A percentile compares a stretch with the other conserved stretches of the same genome.
These are phyloP conservation scores for Picea glauca DNA, from an alignment of 75 land plant species.

Conservation along the genomic window DNA sequence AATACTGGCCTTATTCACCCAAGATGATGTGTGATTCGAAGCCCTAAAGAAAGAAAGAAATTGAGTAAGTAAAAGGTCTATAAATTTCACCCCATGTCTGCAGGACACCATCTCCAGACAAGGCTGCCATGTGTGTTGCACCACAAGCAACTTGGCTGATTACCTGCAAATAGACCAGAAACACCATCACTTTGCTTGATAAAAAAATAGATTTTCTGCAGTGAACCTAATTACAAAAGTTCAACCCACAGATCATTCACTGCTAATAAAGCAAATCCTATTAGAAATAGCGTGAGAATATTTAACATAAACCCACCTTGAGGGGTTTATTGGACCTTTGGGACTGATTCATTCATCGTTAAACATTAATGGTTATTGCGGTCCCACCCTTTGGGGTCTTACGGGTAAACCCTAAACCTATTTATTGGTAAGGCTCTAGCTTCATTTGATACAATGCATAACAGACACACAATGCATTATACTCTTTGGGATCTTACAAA, in stretches of 20 bases:
- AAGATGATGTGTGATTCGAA: neutral
- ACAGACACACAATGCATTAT: too few species aligned
- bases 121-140: conserved; percentile 71
- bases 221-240: neutral
- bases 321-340: too few species aligned
- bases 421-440: too few species aligned
- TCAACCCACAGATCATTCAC: neutral
- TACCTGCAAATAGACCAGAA: conserved; percentile 27
- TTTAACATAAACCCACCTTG: too few species aligned
- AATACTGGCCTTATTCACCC: too few species aligned
- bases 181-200: neutral
- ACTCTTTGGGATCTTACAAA: too few species aligned
- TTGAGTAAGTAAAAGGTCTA: neutral
- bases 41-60: neutral
- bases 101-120: conserved; percentile 68
- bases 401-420: too few species aligned
- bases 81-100: conserved; percentile 81
- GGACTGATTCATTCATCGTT: too few species aligned
- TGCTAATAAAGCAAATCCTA: neutral
- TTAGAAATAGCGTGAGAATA: too few species aligned
- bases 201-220: neutral
- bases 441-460: too few species aligned
- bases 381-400: too few species aligned
- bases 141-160: conserved; percentile 87
- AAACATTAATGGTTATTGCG: too few species aligned